A percentile compares a stretch with the other conserved stretches of the same genome.
These are phyloP conservation scores for Claviceps cyperi DNA, from an alignment of 2,329 filamentous ascomycete genomes.

Conservation along the genomic window DNA sequence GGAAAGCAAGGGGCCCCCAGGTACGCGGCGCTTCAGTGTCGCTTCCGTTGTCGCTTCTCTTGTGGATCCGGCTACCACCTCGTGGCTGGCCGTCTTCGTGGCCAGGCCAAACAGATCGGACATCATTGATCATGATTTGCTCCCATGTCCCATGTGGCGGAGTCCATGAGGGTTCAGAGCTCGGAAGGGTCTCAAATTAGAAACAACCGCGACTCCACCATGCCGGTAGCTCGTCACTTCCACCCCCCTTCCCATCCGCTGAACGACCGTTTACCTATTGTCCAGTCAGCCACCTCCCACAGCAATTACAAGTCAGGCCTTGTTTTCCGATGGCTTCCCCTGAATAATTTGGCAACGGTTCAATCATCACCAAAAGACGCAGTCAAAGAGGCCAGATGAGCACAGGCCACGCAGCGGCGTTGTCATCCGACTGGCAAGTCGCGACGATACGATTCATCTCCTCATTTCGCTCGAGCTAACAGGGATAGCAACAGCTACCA, in stretches of 20 bases:
- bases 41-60: not conserved
- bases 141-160: not conserved
- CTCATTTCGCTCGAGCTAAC: not conserved
- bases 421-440: not conserved
- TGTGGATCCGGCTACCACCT: not conserved
- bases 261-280: not conserved
- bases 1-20: not conserved
- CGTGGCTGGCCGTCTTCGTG: not conserved
- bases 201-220: not conserved
- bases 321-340: not conserved
- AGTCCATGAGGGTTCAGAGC: not conserved
- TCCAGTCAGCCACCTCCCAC: not conserved
- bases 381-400: not conserved
- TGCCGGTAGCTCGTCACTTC: not conserved
- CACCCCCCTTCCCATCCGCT: not conserved
- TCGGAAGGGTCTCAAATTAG: not conserved
- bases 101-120: not conserved
- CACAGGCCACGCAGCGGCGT: not conserved
- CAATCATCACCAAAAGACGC: not conserved
- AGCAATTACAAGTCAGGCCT: not conserved
- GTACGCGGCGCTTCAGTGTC: constrained; percentile 1
- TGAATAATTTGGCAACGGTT: not conserved
- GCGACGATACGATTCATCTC: not conserved
- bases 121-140: not conserved
- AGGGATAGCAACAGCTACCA: not conserved